phyloP scores from a whole-genome alignment of 148 eudicot species.

The Linanthus parryae region DNA sequence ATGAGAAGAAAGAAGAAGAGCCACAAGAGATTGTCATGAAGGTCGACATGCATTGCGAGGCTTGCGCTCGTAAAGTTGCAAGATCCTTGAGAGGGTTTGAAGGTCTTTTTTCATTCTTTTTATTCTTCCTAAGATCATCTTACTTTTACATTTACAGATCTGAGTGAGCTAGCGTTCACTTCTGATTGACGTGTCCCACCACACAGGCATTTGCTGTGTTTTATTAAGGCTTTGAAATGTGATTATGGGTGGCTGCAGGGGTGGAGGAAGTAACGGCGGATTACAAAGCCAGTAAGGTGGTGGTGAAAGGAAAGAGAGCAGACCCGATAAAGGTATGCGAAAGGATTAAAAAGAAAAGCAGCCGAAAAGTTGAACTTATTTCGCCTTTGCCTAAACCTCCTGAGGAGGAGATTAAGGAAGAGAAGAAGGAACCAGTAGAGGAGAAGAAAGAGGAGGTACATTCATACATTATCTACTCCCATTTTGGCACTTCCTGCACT shows the following conservation, averaged over 20 bases:
- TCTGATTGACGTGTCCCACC: not conserved
- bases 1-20: constrained; percentile 17
- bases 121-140: not conserved
- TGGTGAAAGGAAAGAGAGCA: constrained; percentile 52
- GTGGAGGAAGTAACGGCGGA: constrained; percentile 62
- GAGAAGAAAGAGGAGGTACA: constrained; percentile 42
- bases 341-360: constrained; percentile 47
- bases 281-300: constrained; percentile 47
- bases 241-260: constrained; percentile 20
- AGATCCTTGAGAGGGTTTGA: constrained; percentile 39
- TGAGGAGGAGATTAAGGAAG: constrained; percentile 21
- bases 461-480: not conserved
- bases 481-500: not conserved
- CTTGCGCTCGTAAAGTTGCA: constrained; percentile 63
- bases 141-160: not conserved
- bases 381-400: constrained; percentile 53
- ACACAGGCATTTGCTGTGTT: too few species aligned
- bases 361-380: constrained; percentile 49
- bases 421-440: constrained; percentile 23
- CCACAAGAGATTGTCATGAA: constrained; percentile 41
- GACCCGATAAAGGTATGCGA: constrained; percentile 46
- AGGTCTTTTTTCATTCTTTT: constrained; percentile 20
- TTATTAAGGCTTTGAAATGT: too few species aligned
- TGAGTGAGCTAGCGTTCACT: not conserved
- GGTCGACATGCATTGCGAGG: constrained; percentile 77